Evolutionary conservation across 768 basidiomycete genomes (phyloP).

Genomic region (Rhodosporidiobolus sp.): DNA sequence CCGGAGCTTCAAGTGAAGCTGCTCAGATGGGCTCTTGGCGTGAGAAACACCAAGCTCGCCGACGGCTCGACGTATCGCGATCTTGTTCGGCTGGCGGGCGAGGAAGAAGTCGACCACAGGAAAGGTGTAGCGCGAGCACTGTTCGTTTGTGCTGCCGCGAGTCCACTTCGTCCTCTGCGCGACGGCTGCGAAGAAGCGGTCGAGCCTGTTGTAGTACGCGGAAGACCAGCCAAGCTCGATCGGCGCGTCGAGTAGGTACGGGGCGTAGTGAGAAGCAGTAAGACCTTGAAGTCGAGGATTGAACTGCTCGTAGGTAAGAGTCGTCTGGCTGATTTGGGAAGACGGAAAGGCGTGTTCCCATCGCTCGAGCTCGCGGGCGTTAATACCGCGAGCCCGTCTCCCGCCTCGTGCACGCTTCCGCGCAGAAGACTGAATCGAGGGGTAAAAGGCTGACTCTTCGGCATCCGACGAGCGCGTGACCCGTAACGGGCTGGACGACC

Average conservation of each 20-base stretch:
- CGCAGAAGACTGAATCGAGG: too few relatives aligned
- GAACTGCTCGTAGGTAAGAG: too few relatives aligned
- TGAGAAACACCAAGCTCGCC: background rate
- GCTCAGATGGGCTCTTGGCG: too few relatives aligned
- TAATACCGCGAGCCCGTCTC: too few relatives aligned
- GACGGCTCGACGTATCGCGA: background rate
- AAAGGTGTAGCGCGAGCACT: background rate
- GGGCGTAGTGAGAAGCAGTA: background rate
- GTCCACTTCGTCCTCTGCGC: background rate
- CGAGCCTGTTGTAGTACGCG: background rate
- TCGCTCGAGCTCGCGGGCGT: too few relatives aligned
- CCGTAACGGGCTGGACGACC: too few relatives aligned
- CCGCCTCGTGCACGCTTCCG: too few relatives aligned
- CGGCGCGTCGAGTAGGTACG: background rate
- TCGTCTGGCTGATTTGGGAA: too few relatives aligned
- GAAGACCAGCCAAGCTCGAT: background rate
- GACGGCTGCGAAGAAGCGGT: background rate
- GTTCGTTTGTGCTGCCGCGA: background rate
- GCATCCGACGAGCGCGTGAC: too few relatives aligned
- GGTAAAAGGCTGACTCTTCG: too few relatives aligned
- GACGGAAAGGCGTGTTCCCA: too few relatives aligned
- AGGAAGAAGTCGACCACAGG: background rate
- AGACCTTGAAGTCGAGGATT: too few relatives aligned
- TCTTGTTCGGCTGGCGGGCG: background rate
- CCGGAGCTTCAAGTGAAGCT: background rate